Evolutionary conservation across 371 early-diverging fungal species (phyloP), one percentile per base, ranked within the genome.

Genomic region (Mucor velutinosus): DNA sequence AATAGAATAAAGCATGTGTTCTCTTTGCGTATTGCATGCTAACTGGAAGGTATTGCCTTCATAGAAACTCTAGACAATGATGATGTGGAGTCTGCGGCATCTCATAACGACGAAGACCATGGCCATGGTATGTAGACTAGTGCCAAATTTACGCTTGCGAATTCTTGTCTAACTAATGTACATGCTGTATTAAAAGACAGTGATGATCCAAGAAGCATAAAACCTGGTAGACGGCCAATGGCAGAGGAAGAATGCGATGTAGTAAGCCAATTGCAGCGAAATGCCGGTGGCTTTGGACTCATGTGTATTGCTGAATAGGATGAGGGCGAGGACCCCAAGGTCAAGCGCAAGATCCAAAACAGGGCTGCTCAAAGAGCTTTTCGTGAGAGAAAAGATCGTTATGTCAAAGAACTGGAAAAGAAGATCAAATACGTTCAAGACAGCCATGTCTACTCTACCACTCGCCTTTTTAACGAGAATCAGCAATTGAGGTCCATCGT

Each of bases 291-390:
- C 21, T 21, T 47, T 21, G 3, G 21, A 47, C 47, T 41, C 15
- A 41, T 19, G 17, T 41, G 37, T 32, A 11, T 51, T 62, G 17
- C 12, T 19, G 8, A 6, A 27, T 33, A 49, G 62, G 23, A 69
- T 25, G 47, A 70, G 15, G 58, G 49, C 17, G 60, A 70, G 58
- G 72, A 75, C 21, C 61, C 41, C 23, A 67, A 71, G 23, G 37
- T 68, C 37, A 87, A 85, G 74, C 87, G 90, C 39, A 86, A 86
- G 30, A 90, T 86, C 2, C 90, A 90, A 73, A 90, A 90, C 64
- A 70, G 90, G 45, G 90, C 87, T 7, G 90, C 90, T 2, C 90
- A 90, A 75, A 76, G 90, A 14, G 90, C 90, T 6, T 90, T 90
- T 69, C 72, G 90, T 30, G 87, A 90, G 61, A 82, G 90, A 58